Evolutionary conservation across 1,284 basidiomycete genomes (phyloP), one percentile per base, ranked within the genome.

Genomic region (Malassezia vespertilionis): DNA sequence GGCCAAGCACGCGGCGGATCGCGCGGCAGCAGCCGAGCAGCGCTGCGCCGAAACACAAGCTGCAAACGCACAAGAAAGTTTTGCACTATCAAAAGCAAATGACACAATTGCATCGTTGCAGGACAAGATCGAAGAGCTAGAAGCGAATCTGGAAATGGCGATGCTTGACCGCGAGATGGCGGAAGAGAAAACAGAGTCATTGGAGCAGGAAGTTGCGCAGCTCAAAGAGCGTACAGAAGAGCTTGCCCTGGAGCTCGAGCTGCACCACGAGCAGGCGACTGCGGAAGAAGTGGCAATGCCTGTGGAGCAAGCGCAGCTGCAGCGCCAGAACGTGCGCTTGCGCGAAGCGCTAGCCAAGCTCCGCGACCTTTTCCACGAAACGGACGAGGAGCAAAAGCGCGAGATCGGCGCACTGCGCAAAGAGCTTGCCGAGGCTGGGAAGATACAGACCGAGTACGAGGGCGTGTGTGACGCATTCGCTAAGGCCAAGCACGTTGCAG

Each of bases 91-190:
- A n/a, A n/a, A n/a, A n/a, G n/a, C n/a, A n/a, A n/a, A n/a, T n/a
- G n/a, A n/a, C n/a, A n/a, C n/a, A n/a, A n/a, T n/a, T n/a, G n/a
- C n/a, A n/a, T n/a, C n/a, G n/a, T 14, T 44, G 0, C 22, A 22
- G 83, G 85, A 62, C 2, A 71, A 83, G 46, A 74, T 84, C 26
- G 74, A 76, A 2, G 75, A 78, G 18, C 72, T 82, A n/a, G 80
- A 83, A 45, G 90, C 95, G 58, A 85, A 89, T 69, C 74, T 96
- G 28, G 93, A 99, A 73, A 88, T 96, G 81, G 78, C 82, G 3
- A 86, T 87, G 75, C 73, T 99, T 55, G 93, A 99, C 71, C 88
- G 89, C 71, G 93, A 99, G 71, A 82, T 97, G 42, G 91, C 91
- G 0, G 93, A 97, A 70, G 91, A 96, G 71, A 81, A 82, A 57